Conservation (phyloP, 2,329 filamentous ascomycete species). For the Microdochium paspali region DNA sequence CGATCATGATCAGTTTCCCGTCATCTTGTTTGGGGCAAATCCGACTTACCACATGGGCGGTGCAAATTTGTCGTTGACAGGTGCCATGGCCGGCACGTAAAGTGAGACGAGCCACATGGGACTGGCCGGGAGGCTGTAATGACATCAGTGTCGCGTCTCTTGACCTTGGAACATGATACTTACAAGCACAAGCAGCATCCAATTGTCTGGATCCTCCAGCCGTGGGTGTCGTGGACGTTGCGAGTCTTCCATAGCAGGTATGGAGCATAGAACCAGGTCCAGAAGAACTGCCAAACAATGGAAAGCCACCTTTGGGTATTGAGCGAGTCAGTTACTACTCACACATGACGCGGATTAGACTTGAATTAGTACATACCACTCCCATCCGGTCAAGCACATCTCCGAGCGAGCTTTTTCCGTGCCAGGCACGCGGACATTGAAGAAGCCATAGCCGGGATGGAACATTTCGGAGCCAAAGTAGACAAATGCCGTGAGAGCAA, state of each 20-base stretch:
- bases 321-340: background rate
- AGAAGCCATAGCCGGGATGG: slow-evolving; percentile 49
- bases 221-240: slow-evolving; percentile 53
- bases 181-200: slow-evolving; percentile 36
- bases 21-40: slow-evolving; percentile 5
- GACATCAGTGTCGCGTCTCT: background rate
- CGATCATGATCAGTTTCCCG: slow-evolving; percentile 4
- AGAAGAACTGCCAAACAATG: slow-evolving; percentile 54
- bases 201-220: slow-evolving; percentile 57
- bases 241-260: slow-evolving; percentile 52
- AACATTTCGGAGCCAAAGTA: slow-evolving; percentile 58
- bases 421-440: slow-evolving; percentile 50
- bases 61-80: slow-evolving; percentile 44
- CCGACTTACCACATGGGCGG: slow-evolving; percentile 51
- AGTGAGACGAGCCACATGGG: slow-evolving; percentile 59
- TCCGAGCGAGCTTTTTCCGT: slow-evolving; percentile 38
- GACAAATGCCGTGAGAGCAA: slow-evolving; percentile 48
- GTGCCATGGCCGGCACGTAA: slow-evolving; percentile 37
- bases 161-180: slow-evolving; percentile 8
- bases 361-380: slow-evolving; percentile 46
- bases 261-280: slow-evolving; percentile 53
- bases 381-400: slow-evolving; percentile 40
- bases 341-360: background rate
- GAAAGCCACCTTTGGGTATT: slow-evolving; percentile 41
- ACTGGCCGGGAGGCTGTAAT: slow-evolving; percentile 47